Evolutionary conservation across 2,329 filamentous ascomycete genomes (phyloP).

Genomic region (Phialocephala sp.): DNA sequence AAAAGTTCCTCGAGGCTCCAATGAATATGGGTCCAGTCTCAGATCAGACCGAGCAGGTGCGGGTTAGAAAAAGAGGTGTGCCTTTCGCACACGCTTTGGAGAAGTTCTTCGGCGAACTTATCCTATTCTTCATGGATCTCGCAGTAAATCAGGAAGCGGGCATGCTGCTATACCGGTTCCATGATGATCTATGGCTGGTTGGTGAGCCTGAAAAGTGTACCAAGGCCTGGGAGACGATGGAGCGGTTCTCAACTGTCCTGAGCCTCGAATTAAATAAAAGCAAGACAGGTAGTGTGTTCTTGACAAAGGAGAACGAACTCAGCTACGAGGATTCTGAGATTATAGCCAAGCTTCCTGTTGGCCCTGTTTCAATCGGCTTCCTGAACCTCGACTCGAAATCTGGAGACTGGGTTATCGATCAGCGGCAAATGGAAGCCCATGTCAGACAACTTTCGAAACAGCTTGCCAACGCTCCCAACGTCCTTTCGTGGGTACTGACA

Average conservation of each 20-base stretch:
- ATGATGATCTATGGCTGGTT: conserved; percentile 73
- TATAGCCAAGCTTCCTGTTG: conserved; percentile 49
- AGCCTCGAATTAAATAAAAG: conserved; percentile 62
- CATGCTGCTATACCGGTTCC: conserved; percentile 60
- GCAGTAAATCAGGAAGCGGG: conserved; percentile 65
- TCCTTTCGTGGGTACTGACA: conserved; percentile 62
- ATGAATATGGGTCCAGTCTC: conserved; percentile 55
- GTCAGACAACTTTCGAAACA: conserved; percentile 60
- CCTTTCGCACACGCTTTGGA: conserved; percentile 64
- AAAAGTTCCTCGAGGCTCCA: conserved; percentile 61
- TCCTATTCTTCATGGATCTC: conserved; percentile 69
- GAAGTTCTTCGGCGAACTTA: conserved; percentile 62
- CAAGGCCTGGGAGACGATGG: conserved; percentile 63
- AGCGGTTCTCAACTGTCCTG: conserved; percentile 57
- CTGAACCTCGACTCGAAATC: conserved; percentile 55
- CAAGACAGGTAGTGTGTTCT: conserved; percentile 58
- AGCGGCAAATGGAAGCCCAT: conserved; percentile 57
- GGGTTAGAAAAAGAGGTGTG: conserved; percentile 56
- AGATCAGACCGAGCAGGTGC: conserved; percentile 39
- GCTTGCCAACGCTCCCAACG: conserved; percentile 55
- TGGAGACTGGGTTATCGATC: conserved; percentile 55
- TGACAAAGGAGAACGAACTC: conserved; percentile 39
- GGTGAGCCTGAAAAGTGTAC: conserved; percentile 55
- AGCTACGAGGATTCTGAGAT: conserved; percentile 17
- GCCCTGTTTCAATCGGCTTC: conserved; percentile 62